Conservation (phyloP, 1,284 basidiomycete species). For the Moesziomyces antarcticus region DNA sequence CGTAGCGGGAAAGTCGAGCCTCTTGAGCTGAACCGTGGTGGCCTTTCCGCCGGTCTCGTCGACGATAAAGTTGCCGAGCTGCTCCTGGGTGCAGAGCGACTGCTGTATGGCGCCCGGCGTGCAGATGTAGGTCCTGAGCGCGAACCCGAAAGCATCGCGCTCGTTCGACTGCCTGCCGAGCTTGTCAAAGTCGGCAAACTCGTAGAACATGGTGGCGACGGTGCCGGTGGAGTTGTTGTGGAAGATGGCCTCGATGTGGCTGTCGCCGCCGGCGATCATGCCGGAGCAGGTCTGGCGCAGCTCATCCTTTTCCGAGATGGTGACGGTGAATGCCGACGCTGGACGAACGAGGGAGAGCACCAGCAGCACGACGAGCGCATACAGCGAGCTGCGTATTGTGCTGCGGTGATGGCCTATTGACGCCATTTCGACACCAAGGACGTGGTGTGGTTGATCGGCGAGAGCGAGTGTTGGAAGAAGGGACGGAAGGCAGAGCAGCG, state of each 20-base stretch:
- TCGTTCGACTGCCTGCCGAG: constrained; percentile 75
- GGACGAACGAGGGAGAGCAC: constrained; percentile 10
- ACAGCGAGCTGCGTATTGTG: constrained; percentile 13
- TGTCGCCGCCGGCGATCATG: constrained; percentile 84
- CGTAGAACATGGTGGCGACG: constrained; percentile 92
- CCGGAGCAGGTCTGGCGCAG: constrained; percentile 88
- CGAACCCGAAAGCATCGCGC: constrained; percentile 63
- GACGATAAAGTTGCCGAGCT: constrained; percentile 60
- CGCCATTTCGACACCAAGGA: background rate
- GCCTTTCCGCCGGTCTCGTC: constrained; percentile 40
- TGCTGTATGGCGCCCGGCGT: constrained; percentile 35
- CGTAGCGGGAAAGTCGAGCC: constrained; percentile 49
- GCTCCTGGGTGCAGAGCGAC: constrained; percentile 46
- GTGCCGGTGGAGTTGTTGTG: constrained; percentile 82
- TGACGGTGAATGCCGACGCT: constrained; percentile 44
- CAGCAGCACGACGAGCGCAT: background rate
- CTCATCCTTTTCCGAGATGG: constrained; percentile 72
- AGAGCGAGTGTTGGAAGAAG: no score
- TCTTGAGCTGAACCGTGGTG: constrained; percentile 38
- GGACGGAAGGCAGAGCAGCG: no score
- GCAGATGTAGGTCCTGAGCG: constrained; percentile 76
- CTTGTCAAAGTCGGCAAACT: constrained; percentile 87
- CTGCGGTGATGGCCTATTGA: background rate
- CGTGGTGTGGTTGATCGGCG: no score
- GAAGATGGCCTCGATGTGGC: constrained; percentile 82